These are phyloP conservation scores for Camelina sativa DNA, from an alignment of 345 rosid genomes.

Conservation along the genomic window DNA sequence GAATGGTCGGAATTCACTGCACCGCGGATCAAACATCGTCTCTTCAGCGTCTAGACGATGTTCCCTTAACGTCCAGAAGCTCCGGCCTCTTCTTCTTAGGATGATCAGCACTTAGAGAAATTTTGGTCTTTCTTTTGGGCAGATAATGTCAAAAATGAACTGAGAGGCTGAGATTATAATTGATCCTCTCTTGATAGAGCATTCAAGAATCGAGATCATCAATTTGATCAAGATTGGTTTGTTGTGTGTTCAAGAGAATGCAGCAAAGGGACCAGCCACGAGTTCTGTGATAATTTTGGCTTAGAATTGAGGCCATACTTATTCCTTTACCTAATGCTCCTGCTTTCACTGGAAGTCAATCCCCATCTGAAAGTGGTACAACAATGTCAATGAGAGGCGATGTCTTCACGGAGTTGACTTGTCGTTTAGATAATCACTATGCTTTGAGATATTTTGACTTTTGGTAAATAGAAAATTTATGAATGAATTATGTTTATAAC, in stretches of 20 bases:
- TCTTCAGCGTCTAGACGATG: no score
- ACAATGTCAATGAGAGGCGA: conserved; percentile 37
- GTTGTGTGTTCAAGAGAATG: conserved; percentile 56
- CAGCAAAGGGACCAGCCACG: conserved; percentile 52
- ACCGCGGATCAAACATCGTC: no score
- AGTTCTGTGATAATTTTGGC: conserved; percentile 48
- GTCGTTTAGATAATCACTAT: conserved; percentile 31
- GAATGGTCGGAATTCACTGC: no score
- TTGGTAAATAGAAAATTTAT: no score
- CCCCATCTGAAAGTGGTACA: conserved; percentile 26
- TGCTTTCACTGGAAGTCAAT: conserved; percentile 35
- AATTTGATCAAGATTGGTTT: conserved; percentile 50
- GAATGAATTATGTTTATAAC: no score
- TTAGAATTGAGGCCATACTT: conserved; percentile 44
- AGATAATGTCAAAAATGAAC: no score
- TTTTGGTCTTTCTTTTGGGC: no score
- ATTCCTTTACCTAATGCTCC: conserved; percentile 47
- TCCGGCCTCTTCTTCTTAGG: no score
- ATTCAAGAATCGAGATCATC: conserved; percentile 15
- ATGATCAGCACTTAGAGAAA: no score
- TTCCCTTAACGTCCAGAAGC: no score
- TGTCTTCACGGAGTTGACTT: conserved; percentile 45
- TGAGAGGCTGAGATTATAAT: conserved; percentile 21
- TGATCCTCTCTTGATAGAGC: conserved; percentile 42
- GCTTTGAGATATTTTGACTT: no score